phyloP scores from a whole-genome alignment of 169 alveolate species.

The Plasmodium billcollinsi region DNA sequence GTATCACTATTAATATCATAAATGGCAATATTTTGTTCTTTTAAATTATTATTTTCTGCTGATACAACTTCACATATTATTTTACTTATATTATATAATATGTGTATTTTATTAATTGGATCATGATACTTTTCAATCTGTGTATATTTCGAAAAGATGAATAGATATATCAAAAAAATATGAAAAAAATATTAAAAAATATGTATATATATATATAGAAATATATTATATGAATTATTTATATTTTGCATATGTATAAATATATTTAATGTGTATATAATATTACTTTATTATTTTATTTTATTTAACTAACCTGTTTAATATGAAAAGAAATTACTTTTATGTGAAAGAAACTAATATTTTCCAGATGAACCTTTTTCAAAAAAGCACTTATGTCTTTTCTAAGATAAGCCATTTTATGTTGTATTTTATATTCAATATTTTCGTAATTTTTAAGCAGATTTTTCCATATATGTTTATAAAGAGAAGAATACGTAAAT shows the following conservation, averaged over 20 bases:
- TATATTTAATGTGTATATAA: too few relatives aligned
- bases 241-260: too few relatives aligned
- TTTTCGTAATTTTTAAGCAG: conserved; percentile 56
- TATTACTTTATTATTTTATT: background rate
- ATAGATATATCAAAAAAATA: too few relatives aligned
- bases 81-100: conserved; percentile 62
- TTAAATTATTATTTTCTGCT: conserved; percentile 28
- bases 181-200: background rate
- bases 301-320: conserved; percentile 48
- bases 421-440: conserved; percentile 53
- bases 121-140: conserved; percentile 71
- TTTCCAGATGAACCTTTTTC: conserved; percentile 18
- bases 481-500: conserved; percentile 32
- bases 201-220: background rate
- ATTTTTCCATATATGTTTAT: conserved; percentile 68
- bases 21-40: conserved; percentile 27
- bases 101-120: conserved; percentile 64
- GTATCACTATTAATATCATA: conserved; percentile 74
- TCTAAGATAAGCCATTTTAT: conserved; percentile 56
- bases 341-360: conserved; percentile 43
- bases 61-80: conserved; percentile 72
- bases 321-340: conserved; percentile 43
- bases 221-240: too few relatives aligned
- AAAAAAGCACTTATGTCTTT: conserved; percentile 50
- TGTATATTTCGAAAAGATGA: background rate